Evolutionary conservation across 768 basidiomycete genomes (phyloP).

Genomic region (Lactarius evosmus): DNA sequence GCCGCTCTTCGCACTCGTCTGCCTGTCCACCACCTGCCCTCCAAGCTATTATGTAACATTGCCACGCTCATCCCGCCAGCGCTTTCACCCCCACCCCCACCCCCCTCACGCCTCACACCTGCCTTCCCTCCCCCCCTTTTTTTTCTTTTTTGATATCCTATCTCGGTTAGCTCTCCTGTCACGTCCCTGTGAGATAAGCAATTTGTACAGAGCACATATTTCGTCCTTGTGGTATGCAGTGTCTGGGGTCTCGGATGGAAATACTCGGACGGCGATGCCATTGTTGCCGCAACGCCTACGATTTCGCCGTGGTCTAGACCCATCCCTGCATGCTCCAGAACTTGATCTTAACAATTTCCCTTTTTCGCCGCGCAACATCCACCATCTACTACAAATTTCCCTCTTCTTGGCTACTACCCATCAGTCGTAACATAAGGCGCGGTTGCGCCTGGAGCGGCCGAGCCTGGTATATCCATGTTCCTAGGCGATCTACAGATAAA

Average conservation of each 20-base stretch:
- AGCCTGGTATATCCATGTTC: background rate
- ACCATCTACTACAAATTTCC: constrained; percentile 19
- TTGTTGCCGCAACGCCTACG: constrained; percentile 26
- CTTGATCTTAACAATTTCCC: constrained; percentile 9
- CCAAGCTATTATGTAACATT: constrained; percentile 17
- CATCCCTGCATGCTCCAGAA: constrained; percentile 19
- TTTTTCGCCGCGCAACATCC: constrained; percentile 19
- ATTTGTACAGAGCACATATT: background rate
- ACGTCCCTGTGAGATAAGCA: background rate
- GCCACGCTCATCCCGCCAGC: constrained; percentile 16
- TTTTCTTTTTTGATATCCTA: background rate
- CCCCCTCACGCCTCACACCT: constrained; percentile 7
- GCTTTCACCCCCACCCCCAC: background rate
- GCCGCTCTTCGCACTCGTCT: background rate
- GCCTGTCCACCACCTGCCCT: constrained; percentile 15
- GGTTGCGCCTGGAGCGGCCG: constrained; percentile 10
- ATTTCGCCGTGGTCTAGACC: constrained; percentile 26
- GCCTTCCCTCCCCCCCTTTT: background rate
- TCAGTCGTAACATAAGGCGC: background rate
- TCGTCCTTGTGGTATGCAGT: background rate
- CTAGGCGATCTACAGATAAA: background rate
- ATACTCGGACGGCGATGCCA: constrained; percentile 10
- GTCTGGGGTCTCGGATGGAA: constrained; percentile 4
- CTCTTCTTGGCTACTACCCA: constrained; percentile 4
- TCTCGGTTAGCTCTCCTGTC: background rate